These are phyloP conservation scores for Chalaropsis thielavioides DNA, from an alignment of 2,329 filamentous ascomycete species.

Conservation along the genomic window DNA sequence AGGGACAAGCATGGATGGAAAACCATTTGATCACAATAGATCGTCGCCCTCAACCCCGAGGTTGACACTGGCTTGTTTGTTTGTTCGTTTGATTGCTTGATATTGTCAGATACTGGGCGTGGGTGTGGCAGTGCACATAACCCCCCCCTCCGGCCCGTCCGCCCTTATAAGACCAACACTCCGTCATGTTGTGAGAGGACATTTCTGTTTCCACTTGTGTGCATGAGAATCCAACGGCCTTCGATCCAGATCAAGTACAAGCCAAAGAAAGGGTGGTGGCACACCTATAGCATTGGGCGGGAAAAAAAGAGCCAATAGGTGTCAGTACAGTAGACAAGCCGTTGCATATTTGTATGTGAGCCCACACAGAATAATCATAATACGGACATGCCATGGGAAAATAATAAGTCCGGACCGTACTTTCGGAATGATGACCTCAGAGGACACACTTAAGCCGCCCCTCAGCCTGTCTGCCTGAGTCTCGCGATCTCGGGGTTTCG, in stretches of 20 bases:
- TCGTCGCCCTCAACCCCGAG: background rate
- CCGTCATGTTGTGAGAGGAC: background rate
- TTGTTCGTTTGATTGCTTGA: background rate
- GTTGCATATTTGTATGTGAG: background rate
- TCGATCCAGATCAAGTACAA: background rate
- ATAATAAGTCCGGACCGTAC: background rate
- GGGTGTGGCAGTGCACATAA: background rate
- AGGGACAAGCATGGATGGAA: background rate
- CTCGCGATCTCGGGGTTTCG: background rate
- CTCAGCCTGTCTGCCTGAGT: background rate
- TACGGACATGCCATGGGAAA: background rate
- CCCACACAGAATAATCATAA: background rate
- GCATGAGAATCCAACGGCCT: background rate
- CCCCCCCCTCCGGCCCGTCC: background rate
- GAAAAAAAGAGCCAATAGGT: background rate
- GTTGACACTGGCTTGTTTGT: background rate
- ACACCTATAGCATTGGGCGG: background rate
- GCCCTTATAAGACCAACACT: background rate
- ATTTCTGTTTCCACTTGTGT: background rate
- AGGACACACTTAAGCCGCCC: background rate
- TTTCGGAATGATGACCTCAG: slow-evolving; percentile 1
- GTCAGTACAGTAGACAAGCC: background rate
- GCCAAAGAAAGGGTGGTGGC: background rate
- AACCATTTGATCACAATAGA: background rate
- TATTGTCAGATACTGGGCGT: background rate